These are phyloP conservation scores for Agrostemma githago DNA, from an alignment of 148 eudicot genomes.

Conservation along the genomic window DNA sequence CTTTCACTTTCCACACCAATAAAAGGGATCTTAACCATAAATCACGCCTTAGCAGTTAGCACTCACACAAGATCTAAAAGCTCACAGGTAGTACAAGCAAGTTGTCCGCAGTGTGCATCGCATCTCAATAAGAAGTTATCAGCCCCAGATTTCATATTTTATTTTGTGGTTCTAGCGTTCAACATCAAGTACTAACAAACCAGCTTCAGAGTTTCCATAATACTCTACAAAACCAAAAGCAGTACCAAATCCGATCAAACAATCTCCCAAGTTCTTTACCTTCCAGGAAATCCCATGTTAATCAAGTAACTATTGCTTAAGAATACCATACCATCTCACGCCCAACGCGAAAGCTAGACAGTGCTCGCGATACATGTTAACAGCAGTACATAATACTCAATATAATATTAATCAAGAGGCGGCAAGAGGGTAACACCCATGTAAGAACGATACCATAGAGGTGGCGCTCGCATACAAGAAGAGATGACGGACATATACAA, in stretches of 20 bases:
- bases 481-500: not conserved
- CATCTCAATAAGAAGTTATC: not conserved
- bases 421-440: not conserved
- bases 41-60: not conserved
- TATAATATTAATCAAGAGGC: not conserved
- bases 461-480: no score
- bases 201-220: not conserved
- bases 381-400: not conserved
- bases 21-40: not conserved
- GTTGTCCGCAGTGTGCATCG: not conserved
- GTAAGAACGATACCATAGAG: no score
- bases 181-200: not conserved
- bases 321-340: not conserved
- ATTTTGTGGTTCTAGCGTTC: not conserved
- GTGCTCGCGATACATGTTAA: not conserved
- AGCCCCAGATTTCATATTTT: not conserved
- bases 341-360: not conserved
- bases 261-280: not conserved
- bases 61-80: not conserved
- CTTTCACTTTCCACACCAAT: not conserved
- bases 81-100: not conserved
- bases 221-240: not conserved
- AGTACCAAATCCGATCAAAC: not conserved
- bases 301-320: not conserved
- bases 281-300: not conserved